Evolutionary conservation across 768 basidiomycete species (phyloP), one percentile per base, ranked within the genome.

Genomic region (Auriscalpium vulgare): DNA sequence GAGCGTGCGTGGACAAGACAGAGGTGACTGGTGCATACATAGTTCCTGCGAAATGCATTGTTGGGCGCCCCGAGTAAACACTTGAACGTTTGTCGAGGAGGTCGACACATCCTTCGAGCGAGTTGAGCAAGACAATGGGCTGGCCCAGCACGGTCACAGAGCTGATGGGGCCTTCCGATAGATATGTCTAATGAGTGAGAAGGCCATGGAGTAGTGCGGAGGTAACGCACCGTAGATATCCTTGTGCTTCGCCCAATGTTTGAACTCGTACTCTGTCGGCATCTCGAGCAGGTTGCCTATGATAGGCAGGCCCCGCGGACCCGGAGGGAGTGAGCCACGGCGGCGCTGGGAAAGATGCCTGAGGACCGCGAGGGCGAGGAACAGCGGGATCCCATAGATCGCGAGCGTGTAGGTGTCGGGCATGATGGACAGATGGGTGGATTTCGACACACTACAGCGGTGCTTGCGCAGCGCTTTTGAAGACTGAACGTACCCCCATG

Each of bases 81-180:
- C 45, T 17, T 3, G 56, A 53, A 37, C 56, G 56, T n/a, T 57
- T 57, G n/a, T 57, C 56, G 21, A 57, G 50, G 14, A 57, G 23
- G 16, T 57, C 56, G 34, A 53, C 23, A 51, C 56, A 53, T 14
- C 23, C 56, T 47, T 53, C 51, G n/a, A 57, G 16, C n/a, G 56
- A 53, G 45, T 57, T 57, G 23, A 57, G 47, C 2, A 57, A 37
- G 34, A 57, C 44, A 37, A 57, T 45, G 1, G 56, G 56, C 47
- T 57, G 56, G 0, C 56, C 56, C 43, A 57, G 36, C 10, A 53
- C 21, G n/a, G 21, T 53, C 16, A 57, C 46, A 19, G 56, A 57
- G 51, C 50, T 53, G 23, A 57, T 36, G 11, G 56, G 56, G 36
- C 56, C 56, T 57, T 11, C 23, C n/a, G 11, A 17, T 9, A 16